These are phyloP conservation scores for Houttuynia cordata DNA, from an alignment of 164 flowering plant species.

Conservation along the genomic window DNA sequence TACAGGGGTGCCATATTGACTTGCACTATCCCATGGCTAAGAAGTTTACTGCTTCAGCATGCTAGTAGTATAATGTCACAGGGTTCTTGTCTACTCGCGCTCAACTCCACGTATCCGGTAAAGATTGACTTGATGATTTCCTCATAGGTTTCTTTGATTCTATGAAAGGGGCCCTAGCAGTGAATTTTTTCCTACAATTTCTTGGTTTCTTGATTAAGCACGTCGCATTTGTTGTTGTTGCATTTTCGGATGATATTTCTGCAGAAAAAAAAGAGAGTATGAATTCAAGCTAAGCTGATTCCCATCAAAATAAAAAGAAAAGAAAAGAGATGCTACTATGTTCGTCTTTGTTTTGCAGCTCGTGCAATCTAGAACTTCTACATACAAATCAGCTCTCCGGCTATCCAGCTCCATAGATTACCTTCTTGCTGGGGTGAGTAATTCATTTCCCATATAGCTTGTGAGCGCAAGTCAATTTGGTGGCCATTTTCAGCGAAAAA, in stretches of 20 bases:
- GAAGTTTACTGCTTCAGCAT: slow-evolving; percentile 75
- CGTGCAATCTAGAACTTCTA: slow-evolving; percentile 73
- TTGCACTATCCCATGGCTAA: slow-evolving; percentile 89
- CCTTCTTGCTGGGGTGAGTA: slow-evolving; percentile 48
- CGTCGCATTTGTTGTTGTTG: neutral
- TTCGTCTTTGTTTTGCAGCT: slow-evolving; percentile 34
- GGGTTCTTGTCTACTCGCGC: slow-evolving; percentile 58
- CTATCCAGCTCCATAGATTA: slow-evolving; percentile 61
- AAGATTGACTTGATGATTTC: slow-evolving; percentile 1
- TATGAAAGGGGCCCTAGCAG: too few relatives aligned
- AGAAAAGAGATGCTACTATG: neutral
- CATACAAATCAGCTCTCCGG: slow-evolving; percentile 49
- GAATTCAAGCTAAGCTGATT: neutral
- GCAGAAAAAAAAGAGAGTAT: too few relatives aligned
- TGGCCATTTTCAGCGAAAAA: too few relatives aligned
- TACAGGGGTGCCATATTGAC: slow-evolving; percentile 73
- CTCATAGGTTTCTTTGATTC: neutral
- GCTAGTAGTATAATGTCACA: slow-evolving; percentile 74
- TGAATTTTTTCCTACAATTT: too few relatives aligned
- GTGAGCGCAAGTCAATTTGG: too few relatives aligned
- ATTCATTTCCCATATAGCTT: neutral
- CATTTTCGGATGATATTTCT: too few relatives aligned
- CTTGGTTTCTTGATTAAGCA: neutral
- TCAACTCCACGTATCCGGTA: slow-evolving; percentile 80
- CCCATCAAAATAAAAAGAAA: neutral